A percentile compares a stretch with the other conserved stretches of the same genome.
Evolutionary conservation across 768 basidiomycete genomes (phyloP).

Genomic region (Serendipita sp.): DNA sequence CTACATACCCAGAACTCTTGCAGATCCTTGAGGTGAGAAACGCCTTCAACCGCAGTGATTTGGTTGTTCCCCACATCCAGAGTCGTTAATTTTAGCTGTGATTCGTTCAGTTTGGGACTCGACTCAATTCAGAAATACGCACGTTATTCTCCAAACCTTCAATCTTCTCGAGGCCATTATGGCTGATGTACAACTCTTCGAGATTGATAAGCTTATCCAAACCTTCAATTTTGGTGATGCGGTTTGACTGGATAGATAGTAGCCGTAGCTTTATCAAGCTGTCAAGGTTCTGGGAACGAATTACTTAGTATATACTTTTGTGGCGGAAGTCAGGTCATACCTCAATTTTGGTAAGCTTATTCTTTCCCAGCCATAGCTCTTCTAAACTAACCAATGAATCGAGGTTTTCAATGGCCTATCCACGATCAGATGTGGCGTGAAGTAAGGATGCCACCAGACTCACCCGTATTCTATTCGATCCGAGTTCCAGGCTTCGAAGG

Average conservation of each 20-base stretch:
- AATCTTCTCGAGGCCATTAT: slow-evolving; percentile 72
- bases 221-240: slow-evolving; percentile 75
- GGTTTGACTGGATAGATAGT: slow-evolving; percentile 83
- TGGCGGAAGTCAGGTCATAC: slow-evolving; percentile 21
- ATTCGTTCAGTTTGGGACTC: neutral
- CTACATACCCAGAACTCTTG: slow-evolving; percentile 83
- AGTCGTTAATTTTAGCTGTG: slow-evolving; percentile 51
- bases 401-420: slow-evolving; percentile 72
- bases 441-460: slow-evolving; percentile 16
- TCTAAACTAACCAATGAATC: slow-evolving; percentile 67
- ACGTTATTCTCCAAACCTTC: slow-evolving; percentile 82
- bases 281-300: slow-evolving; percentile 39
- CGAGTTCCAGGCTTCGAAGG: slow-evolving; percentile 74
- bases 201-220: slow-evolving; percentile 55
- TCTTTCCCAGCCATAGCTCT: slow-evolving; percentile 95
- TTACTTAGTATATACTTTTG: neutral
- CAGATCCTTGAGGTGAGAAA: slow-evolving; percentile 58
- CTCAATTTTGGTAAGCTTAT: slow-evolving; percentile 82
- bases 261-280: slow-evolving; percentile 61
- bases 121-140: slow-evolving; percentile 14
- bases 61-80: slow-evolving; percentile 82
- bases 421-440: neutral
- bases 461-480: slow-evolving; percentile 83
- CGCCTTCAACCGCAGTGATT: slow-evolving; percentile 58
- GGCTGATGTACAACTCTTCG: slow-evolving; percentile 84